Conservation (phyloP, 2,329 filamentous ascomycete species). For the Hypoxylon sp. region DNA sequence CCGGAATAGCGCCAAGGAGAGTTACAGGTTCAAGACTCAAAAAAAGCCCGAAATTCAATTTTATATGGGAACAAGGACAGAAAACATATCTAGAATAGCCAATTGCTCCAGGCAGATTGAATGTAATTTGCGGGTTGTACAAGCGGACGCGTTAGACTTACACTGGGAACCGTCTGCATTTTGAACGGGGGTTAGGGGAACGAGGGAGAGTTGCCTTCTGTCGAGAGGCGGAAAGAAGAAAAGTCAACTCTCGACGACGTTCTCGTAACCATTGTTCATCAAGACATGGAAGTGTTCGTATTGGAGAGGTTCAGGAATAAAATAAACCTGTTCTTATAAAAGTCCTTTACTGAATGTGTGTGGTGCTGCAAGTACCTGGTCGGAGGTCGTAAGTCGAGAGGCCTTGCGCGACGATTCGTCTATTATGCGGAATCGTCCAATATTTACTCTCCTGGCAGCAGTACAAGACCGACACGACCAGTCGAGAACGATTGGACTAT, state of each 20-base stretch:
- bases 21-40: background rate
- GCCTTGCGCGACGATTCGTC: constrained; percentile 46
- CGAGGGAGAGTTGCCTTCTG: constrained; percentile 51
- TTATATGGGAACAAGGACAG: background rate
- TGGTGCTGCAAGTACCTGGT: constrained; percentile 36
- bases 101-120: constrained; percentile 6
- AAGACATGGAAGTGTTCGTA: constrained; percentile 51
- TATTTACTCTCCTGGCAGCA: constrained; percentile 43
- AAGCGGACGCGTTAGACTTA: constrained; percentile 55
- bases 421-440: constrained; percentile 36
- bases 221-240: constrained; percentile 50
- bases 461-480: constrained; percentile 33
- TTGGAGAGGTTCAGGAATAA: constrained; percentile 43
- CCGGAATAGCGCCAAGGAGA: constrained; percentile 10
- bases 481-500: constrained; percentile 27
- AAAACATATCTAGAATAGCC: constrained; percentile 9
- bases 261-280: constrained; percentile 54
- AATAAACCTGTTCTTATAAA: constrained; percentile 43
- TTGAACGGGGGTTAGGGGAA: constrained; percentile 58
- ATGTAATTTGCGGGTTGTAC: constrained; percentile 21
- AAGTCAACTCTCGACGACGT: constrained; percentile 45
- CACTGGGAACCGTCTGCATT: constrained; percentile 69
- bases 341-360: constrained; percentile 35
- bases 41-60: background rate
- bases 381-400: constrained; percentile 47